A percentile compares a stretch with the other conserved stretches of the same genome.
These are phyloP conservation scores for Mycena leptocephala DNA, from an alignment of 768 basidiomycete species.

Conservation along the genomic window DNA sequence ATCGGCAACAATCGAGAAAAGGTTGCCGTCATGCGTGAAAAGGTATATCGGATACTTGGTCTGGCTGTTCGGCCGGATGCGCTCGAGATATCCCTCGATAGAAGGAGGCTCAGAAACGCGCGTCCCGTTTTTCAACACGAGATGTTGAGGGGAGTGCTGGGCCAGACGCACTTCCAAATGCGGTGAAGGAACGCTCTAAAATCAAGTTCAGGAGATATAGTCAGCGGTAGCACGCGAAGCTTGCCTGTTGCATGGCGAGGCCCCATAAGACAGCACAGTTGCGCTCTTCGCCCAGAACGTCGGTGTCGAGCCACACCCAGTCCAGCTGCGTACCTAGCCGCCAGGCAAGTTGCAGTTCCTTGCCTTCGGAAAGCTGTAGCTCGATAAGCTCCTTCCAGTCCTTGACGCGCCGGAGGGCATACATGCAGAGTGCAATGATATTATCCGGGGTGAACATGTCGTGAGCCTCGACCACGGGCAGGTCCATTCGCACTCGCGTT, in stretches of 20 bases:
- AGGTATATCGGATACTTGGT: conserved; percentile 78
- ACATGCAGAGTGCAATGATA: conserved; percentile 74
- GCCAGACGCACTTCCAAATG: conserved; percentile 84
- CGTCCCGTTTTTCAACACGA: conserved; percentile 63
- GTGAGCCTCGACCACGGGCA: conserved; percentile 70
- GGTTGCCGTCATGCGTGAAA: conserved; percentile 78
- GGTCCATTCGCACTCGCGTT: conserved; percentile 77
- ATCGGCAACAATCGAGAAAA: conserved; percentile 72
- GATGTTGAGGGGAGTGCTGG: conserved; percentile 72
- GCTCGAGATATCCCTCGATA: conserved; percentile 90
- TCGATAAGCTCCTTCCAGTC: conserved; percentile 79
- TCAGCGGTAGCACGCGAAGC: conserved; percentile 33
- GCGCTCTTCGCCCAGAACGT: conserved; percentile 73
- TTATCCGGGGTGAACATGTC: conserved; percentile 73
- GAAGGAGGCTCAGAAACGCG: conserved; percentile 82
- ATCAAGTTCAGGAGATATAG: background rate
- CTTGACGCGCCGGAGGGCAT: conserved; percentile 67
- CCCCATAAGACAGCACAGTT: conserved; percentile 86
- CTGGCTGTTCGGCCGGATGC: conserved; percentile 74
- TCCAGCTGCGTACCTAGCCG: conserved; percentile 81
- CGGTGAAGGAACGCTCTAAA: conserved; percentile 52
- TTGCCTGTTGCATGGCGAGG: conserved; percentile 80
- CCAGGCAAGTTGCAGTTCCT: conserved; percentile 85
- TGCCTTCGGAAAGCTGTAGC: conserved; percentile 68
- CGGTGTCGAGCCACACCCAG: conserved; percentile 88